Conservation (phyloP, 2,329 filamentous ascomycete species). For the Trichoderma oligosporum region DNA sequence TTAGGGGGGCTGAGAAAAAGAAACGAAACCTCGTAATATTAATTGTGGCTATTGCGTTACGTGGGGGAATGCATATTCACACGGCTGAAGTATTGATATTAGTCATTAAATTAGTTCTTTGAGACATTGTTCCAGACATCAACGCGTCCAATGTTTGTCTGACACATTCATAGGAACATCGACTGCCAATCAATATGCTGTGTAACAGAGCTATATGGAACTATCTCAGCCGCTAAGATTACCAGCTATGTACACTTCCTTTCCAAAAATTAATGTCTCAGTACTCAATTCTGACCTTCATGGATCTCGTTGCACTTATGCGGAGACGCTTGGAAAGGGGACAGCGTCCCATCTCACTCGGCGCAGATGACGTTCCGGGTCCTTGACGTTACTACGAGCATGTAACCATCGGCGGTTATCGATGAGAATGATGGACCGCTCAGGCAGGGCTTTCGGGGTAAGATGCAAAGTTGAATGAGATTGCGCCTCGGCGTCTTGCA, state of each 20-base stretch:
- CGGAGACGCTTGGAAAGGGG: conserved; percentile 20
- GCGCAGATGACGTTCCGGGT: conserved; percentile 34
- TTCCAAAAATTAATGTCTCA: background rate
- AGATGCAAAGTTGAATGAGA: conserved; percentile 27
- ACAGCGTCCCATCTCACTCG: conserved; percentile 35
- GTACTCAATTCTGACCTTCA: background rate
- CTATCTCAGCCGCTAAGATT: background rate
- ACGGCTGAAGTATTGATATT: too few relatives aligned
- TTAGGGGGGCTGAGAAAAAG: too few relatives aligned
- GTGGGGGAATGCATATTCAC: too few relatives aligned
- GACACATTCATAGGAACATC: too few relatives aligned
- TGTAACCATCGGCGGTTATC: conserved; percentile 38
- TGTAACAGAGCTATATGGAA: background rate
- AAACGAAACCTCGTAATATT: too few relatives aligned
- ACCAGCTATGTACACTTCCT: background rate
- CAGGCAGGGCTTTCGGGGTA: conserved; percentile 27
- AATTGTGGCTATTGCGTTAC: too few relatives aligned
- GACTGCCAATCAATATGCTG: background rate
- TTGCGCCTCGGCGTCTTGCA: conserved; percentile 21
- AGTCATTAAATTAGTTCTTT: too few relatives aligned
- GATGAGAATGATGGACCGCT: conserved; percentile 31
- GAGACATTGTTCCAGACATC: too few relatives aligned
- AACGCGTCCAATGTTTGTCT: too few relatives aligned
- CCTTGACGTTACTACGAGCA: conserved; percentile 31
- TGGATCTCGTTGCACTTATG: background rate